phyloP scores from a whole-genome alignment of 352 stramenopile species.

The Globisporangium paroecandrum region DNA sequence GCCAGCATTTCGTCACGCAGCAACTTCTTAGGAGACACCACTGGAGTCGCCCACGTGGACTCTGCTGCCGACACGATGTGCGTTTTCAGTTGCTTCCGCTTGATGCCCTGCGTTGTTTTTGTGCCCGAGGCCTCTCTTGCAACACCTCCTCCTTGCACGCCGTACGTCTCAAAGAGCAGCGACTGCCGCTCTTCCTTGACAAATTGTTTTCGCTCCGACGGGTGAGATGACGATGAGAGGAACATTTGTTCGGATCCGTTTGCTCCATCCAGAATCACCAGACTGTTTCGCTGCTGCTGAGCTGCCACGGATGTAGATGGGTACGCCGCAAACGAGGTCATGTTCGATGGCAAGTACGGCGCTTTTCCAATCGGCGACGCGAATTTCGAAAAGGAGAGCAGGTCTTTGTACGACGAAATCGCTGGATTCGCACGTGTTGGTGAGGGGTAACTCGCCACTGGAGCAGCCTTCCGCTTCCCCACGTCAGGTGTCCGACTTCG shows the following conservation, averaged over 20 bases:
- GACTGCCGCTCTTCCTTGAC: constrained; percentile 53
- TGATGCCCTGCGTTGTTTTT: constrained; percentile 36
- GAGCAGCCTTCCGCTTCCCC: constrained; percentile 30
- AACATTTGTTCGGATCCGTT: constrained; percentile 11
- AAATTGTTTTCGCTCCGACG: constrained; percentile 28
- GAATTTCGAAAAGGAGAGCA: constrained; percentile 40
- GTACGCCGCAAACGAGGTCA: constrained; percentile 19
- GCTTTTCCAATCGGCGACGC: constrained; percentile 44
- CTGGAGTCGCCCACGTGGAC: constrained; percentile 28
- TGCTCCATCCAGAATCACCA: constrained; percentile 43
- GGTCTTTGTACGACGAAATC: constrained; percentile 17
- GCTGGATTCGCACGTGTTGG: constrained; percentile 5
- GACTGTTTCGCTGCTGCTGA: constrained; percentile 28
- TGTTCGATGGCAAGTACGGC: constrained; percentile 34
- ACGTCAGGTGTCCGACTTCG: constrained; percentile 6
- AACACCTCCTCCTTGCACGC: constrained; percentile 23
- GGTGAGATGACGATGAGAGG: constrained; percentile 2
- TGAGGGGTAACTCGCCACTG: constrained; percentile 8
- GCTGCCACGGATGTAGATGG: constrained; percentile 12
- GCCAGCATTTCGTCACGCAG: constrained; percentile 24
- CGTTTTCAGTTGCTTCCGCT: constrained; percentile 51
- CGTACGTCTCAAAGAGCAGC: constrained; percentile 67
- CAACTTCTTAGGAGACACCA: constrained; percentile 27
- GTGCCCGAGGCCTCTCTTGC: constrained; percentile 5
- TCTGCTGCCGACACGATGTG: constrained; percentile 40